Base-by-base conservation (phyloP, 2,329 filamentous ascomycete species). In the Chalaropsis thielavioides region DNA sequence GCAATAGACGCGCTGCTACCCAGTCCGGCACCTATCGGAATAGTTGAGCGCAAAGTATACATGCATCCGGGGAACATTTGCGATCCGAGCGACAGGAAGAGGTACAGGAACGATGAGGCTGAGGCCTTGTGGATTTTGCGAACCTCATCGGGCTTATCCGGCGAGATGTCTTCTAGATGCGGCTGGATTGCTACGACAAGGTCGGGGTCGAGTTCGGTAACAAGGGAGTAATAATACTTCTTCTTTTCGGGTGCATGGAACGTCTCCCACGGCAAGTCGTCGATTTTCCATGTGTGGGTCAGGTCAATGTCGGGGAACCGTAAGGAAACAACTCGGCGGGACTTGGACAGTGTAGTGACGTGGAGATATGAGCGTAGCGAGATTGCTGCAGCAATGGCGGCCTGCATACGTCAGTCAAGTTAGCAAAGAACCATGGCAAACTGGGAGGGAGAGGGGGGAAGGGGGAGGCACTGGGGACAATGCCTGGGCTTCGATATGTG, bases 291-390 rank as follows among this genome's bases (percentile, higher is more conserved):
- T 0, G 88, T 91, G 75, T 99, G 91, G 64, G 88, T 81, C 69
- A 99, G 81, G 69, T 88, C 86, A 70, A 97, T 91, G 73, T 99
- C 94, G 67, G 91, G 87, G 74, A 99, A 97, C 71, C 87, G 87
- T 64, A 99, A 79, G 1, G 89, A 89, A 61, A 99, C 86, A 15
- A 88, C 96, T 67, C 90, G 86, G 73, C 88, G 89, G 51, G 91
- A 95, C 77, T 96, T 96, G 68, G 91, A 95, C 59, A 96, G 83
- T 15, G 92, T 89, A 17, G 92, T 96, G 73, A 97, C 92, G 71
- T 95, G 91, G 61, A 99, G 88, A 74, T 97, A 99, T 56, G 94
- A 97, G 70, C 94, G 88, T 35, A 99, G 82, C 35, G 94, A 96
- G 67, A 99, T 95, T 38, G 94, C 87, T 27, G 94, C 95, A 63